These are phyloP conservation scores for Wallemia mellicola DNA, from an alignment of 1,284 basidiomycete genomes.

Conservation along the genomic window DNA sequence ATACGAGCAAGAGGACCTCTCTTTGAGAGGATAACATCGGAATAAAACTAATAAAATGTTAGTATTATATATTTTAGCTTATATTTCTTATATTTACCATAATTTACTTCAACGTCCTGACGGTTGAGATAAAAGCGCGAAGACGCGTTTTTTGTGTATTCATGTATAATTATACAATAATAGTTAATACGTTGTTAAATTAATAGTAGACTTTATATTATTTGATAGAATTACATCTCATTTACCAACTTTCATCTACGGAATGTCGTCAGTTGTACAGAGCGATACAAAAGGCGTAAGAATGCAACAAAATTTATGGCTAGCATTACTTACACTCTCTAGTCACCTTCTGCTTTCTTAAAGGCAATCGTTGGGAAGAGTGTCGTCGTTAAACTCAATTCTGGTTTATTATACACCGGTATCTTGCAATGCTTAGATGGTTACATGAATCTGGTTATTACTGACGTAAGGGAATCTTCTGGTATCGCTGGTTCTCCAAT, in stretches of 20 bases:
- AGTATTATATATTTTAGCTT: neutral
- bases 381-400: slow-evolving; percentile 78
- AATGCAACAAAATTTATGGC: too few relatives aligned
- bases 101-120: neutral
- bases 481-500: slow-evolving; percentile 60
- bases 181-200: too few relatives aligned
- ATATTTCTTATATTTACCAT: neutral
- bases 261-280: neutral
- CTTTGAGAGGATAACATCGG: slow-evolving; percentile 69
- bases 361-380: slow-evolving; percentile 83
- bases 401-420: slow-evolving; percentile 82
- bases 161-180: too few relatives aligned
- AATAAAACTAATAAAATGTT: slow-evolving; percentile 34
- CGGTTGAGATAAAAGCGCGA: neutral
- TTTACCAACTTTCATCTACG: neutral
- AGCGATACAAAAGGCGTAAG: neutral
- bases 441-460: slow-evolving; percentile 88
- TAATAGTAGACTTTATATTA: too few relatives aligned
- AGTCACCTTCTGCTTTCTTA: slow-evolving; percentile 45
- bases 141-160: neutral
- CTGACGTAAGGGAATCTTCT: slow-evolving; percentile 51
- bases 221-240: neutral
- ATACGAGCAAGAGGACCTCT: slow-evolving; percentile 81
- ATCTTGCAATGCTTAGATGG: slow-evolving; percentile 88
- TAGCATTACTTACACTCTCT: too few relatives aligned